Base-by-base conservation (phyloP, 73 alveolate species). In the Vitrella brassicaformis region DNA sequence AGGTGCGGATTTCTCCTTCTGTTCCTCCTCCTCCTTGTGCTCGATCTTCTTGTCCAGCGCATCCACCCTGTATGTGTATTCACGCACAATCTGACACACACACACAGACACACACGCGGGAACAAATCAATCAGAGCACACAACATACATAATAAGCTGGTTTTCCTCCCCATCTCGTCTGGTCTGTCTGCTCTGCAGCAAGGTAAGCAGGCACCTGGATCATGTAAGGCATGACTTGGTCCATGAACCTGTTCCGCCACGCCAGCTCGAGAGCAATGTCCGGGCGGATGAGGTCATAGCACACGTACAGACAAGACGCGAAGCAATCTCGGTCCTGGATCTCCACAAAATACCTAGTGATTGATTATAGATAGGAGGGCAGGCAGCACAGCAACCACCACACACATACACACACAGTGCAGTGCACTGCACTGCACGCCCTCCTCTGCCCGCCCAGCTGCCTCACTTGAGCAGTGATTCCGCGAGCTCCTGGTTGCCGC, bases 221-320 rank as follows among this genome's bases (percentile, higher is more conserved):
- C 94, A 92, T 90, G 90, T 86, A 94, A 14, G 98, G 98, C 97
- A 94, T 94, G 79, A 87, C 89, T 86, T 82, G 90, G 78, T 94
- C 98, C 80, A 89, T 86, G 79, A 90, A 89, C 31, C 92, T 94
- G 73, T 85, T 83, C 86, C 98, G 88, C 98, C 98, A 94, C 28
- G 97, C 98, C 67, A 94, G 86, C 88, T 94, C 98, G 90, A 94
- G 78, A 27, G 96, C 98, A 66, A 94, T 92, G 72, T 94, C 98
- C 31, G 98, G 98, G 82, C 92, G 91, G 31, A 94, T 87, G 45
- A 92, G 89, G 81, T 94, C 98, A 78, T 94, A 94, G 90, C 98
- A 94, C 73, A 96, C 91, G 92, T 90, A 92, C 65, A 94, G 91
- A 87, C 93, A 89, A 19, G 98, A 94, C 45, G 96, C 97, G 47